Evolutionary conservation across 805 yeast species (phyloP).

Genomic region (Starmerella kuoi): DNA sequence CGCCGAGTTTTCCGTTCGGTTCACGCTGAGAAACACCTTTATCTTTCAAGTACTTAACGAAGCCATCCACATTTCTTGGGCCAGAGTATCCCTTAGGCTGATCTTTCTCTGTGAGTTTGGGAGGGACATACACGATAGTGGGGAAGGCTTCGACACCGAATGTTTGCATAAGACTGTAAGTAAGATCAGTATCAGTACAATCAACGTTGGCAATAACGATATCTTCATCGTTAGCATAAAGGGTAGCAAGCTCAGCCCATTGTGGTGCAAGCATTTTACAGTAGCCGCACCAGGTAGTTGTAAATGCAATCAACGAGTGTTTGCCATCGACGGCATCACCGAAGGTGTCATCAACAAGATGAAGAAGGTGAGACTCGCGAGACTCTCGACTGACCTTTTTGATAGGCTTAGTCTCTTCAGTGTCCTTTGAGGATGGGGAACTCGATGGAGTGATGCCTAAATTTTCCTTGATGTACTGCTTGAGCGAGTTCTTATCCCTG

Average conservation of each 20-base stretch:
- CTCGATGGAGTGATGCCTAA: slow-evolving; percentile 26
- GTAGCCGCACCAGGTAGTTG: slow-evolving; percentile 53
- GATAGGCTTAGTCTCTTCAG: no score
- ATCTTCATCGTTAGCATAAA: slow-evolving; percentile 33
- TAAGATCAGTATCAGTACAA: slow-evolving; percentile 31
- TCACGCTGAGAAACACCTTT: slow-evolving; percentile 34
- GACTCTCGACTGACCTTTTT: slow-evolving; percentile 4
- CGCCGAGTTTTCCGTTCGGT: slow-evolving; percentile 32
- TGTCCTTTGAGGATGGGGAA: slow-evolving; percentile 7
- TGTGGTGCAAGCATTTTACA: slow-evolving; percentile 43
- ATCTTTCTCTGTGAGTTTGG: slow-evolving; percentile 1
- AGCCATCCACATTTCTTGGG: slow-evolving; percentile 37
- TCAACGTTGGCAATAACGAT: slow-evolving; percentile 39
- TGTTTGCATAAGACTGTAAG: slow-evolving; percentile 32
- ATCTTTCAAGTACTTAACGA: slow-evolving; percentile 39
- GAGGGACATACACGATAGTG: slow-evolving; percentile 40
- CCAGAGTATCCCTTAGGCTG: slow-evolving; percentile 35
- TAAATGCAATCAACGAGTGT: slow-evolving; percentile 40
- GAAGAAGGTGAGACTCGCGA: slow-evolving; percentile 9
- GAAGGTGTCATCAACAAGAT: slow-evolving; percentile 34
- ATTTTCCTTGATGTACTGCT: slow-evolving; percentile 36
- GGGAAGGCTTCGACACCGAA: slow-evolving; percentile 42
- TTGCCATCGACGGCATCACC: slow-evolving; percentile 32
- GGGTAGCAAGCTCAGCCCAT: slow-evolving; percentile 40
- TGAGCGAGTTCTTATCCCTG: slow-evolving; percentile 40